Conservation (phyloP, 495 filamentous ascomycete genomes). For the Tirmania nivea region DNA sequence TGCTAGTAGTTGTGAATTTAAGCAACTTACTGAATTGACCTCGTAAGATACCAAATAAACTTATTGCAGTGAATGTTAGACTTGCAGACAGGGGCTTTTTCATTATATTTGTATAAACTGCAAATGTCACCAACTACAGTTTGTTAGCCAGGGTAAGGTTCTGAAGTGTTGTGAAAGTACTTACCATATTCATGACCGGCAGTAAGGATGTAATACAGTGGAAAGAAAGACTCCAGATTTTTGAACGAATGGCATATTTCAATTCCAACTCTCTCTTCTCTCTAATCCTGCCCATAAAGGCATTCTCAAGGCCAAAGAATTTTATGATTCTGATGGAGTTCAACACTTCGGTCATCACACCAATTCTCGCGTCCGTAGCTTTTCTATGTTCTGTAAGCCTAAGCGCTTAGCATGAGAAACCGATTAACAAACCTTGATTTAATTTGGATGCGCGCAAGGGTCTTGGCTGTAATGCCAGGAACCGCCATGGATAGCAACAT, state of each 20-base stretch:
- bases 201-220: slow-evolving; percentile 8
- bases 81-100: slow-evolving; percentile 13
- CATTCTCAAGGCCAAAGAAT: slow-evolving; percentile 16
- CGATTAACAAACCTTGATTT: neutral
- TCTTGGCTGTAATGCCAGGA: neutral
- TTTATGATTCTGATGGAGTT: slow-evolving; percentile 18
- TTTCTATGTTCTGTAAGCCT: neutral
- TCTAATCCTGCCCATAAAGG: slow-evolving; percentile 11
- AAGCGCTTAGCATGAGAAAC: neutral
- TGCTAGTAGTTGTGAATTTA: neutral
- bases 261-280: slow-evolving; percentile 15
- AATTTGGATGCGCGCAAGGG: neutral
- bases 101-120: slow-evolving; percentile 16
- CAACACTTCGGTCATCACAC: slow-evolving; percentile 11
- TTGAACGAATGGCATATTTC: slow-evolving; percentile 4
- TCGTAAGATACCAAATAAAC: slow-evolving; percentile 16
- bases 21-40: slow-evolving; percentile 6
- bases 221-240: slow-evolving; percentile 6
- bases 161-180: neutral
- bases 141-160: neutral
- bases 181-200: slow-evolving; percentile 11
- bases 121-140: slow-evolving; percentile 10
- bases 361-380: slow-evolving; percentile 11
- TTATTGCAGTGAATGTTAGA: slow-evolving; percentile 17
- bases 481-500: slow-evolving; percentile 2